Evolutionary conservation across 306 rosid species (phyloP).

Genomic region (Sicyos baderoa): DNA sequence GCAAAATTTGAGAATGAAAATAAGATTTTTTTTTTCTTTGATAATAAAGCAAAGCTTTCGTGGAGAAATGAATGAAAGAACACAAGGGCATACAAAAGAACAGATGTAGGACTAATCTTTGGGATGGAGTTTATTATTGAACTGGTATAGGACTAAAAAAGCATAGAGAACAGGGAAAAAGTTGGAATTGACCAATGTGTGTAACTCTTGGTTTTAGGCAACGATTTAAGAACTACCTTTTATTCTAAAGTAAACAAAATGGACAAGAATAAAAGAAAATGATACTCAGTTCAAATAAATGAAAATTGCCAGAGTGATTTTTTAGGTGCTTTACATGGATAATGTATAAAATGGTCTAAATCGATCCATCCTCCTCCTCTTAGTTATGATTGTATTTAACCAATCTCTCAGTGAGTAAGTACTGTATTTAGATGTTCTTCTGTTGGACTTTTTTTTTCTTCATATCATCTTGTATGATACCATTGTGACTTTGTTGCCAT

Average conservation of each 20-base stretch:
- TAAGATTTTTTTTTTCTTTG: not conserved
- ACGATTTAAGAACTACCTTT: not conserved
- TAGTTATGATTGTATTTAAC: not conserved
- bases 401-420: not conserved
- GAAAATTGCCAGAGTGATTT: not conserved
- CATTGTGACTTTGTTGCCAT: not conserved
- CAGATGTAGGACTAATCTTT: not conserved
- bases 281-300: not conserved
- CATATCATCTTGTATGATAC: not conserved
- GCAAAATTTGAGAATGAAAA: slow-evolving; percentile 6
- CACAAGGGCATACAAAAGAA: too few species aligned
- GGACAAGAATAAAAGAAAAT: not conserved
- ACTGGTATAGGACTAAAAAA: not conserved
- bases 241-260: slow-evolving; percentile 5
- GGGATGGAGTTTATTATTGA: not conserved
- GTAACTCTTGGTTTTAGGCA: not conserved
- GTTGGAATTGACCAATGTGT: not conserved
- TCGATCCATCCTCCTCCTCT: not conserved
- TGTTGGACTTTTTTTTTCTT: not conserved
- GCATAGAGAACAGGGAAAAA: not conserved
- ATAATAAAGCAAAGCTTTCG: too few species aligned
- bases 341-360: not conserved
- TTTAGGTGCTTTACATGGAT: slow-evolving; percentile 2
- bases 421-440: not conserved
- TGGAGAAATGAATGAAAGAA: too few species aligned